These are phyloP conservation scores for Tricholoma flavovirens DNA, from an alignment of 768 basidiomycete genomes.

Conservation along the genomic window DNA sequence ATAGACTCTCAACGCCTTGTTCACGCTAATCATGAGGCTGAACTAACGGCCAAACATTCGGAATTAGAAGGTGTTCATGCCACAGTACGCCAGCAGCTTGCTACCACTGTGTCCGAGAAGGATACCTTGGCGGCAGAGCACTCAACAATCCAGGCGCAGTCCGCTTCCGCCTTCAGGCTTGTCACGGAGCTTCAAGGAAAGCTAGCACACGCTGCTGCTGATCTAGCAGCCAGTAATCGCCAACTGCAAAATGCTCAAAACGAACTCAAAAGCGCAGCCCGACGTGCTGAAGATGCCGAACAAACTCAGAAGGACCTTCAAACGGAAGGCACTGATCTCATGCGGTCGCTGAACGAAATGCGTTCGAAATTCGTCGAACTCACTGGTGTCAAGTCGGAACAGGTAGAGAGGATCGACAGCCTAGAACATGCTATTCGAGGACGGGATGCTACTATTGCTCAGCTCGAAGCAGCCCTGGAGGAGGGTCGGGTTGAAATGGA, in stretches of 20 bases:
- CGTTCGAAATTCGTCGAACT: constrained; percentile 80
- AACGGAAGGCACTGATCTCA: constrained; percentile 67
- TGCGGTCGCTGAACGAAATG: constrained; percentile 83
- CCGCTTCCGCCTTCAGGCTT: constrained; percentile 38
- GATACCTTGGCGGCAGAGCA: constrained; percentile 46
- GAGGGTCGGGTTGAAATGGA: constrained; percentile 49
- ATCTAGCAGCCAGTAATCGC: constrained; percentile 47
- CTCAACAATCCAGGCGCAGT: constrained; percentile 40
- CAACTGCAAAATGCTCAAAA: constrained; percentile 55
- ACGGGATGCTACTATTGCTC: constrained; percentile 51
- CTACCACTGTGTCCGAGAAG: constrained; percentile 38
- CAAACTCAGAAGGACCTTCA: constrained; percentile 67
- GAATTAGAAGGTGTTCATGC: constrained; percentile 37
- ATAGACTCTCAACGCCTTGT: constrained; percentile 43
- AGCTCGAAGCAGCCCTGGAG: constrained; percentile 55
- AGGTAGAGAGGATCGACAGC: constrained; percentile 56
- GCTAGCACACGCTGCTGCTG: constrained; percentile 48
- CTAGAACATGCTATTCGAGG: constrained; percentile 49
- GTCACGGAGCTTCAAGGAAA: constrained; percentile 54
- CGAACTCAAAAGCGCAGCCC: constrained; percentile 58
- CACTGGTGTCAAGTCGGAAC: constrained; percentile 63
- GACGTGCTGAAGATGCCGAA: constrained; percentile 74
- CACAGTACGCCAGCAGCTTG: constrained; percentile 36
- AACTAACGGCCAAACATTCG: constrained; percentile 44
- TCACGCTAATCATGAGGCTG: constrained; percentile 36